Conservation (phyloP, 495 filamentous ascomycete species). For the Neurospora hispaniola region DNA sequence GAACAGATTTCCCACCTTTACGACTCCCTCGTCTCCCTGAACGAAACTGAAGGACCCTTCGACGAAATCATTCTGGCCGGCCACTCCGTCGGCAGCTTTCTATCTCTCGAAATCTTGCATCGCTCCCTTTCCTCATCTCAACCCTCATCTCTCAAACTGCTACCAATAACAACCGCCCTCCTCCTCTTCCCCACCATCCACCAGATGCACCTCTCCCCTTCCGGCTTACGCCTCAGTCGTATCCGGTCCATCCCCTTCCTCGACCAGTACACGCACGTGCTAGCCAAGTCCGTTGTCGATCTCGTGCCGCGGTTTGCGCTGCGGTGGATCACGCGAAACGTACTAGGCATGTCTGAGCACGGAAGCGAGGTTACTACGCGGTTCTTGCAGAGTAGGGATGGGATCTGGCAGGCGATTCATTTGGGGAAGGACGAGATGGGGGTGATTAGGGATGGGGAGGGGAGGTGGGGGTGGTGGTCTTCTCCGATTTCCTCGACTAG, state of each 20-base stretch:
- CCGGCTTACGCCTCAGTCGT: conserved; percentile 45
- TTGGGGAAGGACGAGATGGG: conserved; percentile 58
- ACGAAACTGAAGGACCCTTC: conserved; percentile 8
- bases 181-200: conserved; percentile 71
- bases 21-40: conserved; percentile 15
- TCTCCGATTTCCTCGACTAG: background rate
- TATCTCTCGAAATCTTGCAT: conserved; percentile 61
- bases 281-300: conserved; percentile 39
- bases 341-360: conserved; percentile 46
- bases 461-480: conserved; percentile 69
- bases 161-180: conserved; percentile 29
- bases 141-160: conserved; percentile 29
- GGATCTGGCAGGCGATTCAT: conserved; percentile 61
- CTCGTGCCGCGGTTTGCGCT: conserved; percentile 36
- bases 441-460: conserved; percentile 63
- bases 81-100: conserved; percentile 73
- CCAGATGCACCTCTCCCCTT: conserved; percentile 57
- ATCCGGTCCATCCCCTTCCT: conserved; percentile 45
- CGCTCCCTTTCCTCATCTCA: conserved; percentile 19
- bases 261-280: conserved; percentile 38
- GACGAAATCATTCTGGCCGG: conserved; percentile 64
- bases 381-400: conserved; percentile 52
- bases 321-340: conserved; percentile 27
- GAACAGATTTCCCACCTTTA: conserved; percentile 49
- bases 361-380: conserved; percentile 48